Evolutionary conservation across 805 yeast species (phyloP), one percentile per base, ranked within the genome.

Genomic region (Saturnispora sanitii): DNA sequence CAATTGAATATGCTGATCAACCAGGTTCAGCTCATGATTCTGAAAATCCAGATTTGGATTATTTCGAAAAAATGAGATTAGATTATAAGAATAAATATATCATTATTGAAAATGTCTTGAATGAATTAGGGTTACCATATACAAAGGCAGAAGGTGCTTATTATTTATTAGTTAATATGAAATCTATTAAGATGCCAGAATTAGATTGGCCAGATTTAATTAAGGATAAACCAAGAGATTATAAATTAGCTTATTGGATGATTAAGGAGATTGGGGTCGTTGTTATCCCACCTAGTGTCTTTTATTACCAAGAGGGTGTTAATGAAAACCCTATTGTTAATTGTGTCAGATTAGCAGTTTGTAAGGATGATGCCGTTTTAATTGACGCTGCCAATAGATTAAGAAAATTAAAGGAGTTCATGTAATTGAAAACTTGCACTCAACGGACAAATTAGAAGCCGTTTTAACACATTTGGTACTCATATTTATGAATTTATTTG

Each of bases 241-340:
- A 87, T 70, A 77, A 76, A 57, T 69, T 80, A 48, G 94, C 95
- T 1, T 85, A 84, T 63, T 92, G 97, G 96, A 69, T 92, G 45
- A 86, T 87, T 54, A 79, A 77, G 56, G 95, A 87, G 57, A 60
- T 90, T 43, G 98, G 98, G 9, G 94, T 92, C 31, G 97, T 92
- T 17, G 82, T 95, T 4, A 92, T 92, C 48, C 98, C 98, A 9
- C 97, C 97, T 22, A 82, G 95, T n/a, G 97, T 90, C 61, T 92
- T 92, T 55, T 77, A 84, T 53, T 71, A 78, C 33, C 73, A 77
- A 8, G 67, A 73, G 42, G 76, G 79, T 15, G 87, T 90, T 42
- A 95, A 88, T n/a, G n/a, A n/a, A n/a, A n/a, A n/a, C n/a, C n/a
- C n/a, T n/a, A n/a, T n/a, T n/a, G n/a, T n/a, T n/a, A 79, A 84